Evolutionary conservation across 2,329 filamentous ascomycete species (phyloP).

Genomic region (Aspergillus novoparasiticus): DNA sequence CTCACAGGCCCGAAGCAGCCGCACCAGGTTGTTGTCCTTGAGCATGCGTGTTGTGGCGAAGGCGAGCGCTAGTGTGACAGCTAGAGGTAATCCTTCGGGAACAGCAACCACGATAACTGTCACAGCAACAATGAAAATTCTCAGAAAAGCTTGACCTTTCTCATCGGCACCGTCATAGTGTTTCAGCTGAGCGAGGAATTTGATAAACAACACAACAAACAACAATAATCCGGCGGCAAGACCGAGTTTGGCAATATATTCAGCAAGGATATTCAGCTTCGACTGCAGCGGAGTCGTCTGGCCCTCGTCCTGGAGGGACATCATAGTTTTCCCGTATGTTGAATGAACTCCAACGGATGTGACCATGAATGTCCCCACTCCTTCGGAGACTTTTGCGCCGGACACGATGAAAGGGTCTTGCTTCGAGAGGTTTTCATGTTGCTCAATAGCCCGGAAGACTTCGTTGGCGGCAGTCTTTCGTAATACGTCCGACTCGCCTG

Average conservation of each 20-base stretch:
- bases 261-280: conserved; percentile 75
- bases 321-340: conserved; percentile 74
- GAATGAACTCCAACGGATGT: conserved; percentile 74
- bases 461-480: conserved; percentile 68
- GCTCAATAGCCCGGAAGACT: conserved; percentile 64
- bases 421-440: conserved; percentile 62
- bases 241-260: conserved; percentile 77
- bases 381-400: conserved; percentile 75
- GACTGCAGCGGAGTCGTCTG: conserved; percentile 78
- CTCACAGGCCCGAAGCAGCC: conserved; percentile 61
- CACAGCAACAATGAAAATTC: conserved; percentile 61
- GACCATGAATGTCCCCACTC: conserved; percentile 74
- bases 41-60: conserved; percentile 67
- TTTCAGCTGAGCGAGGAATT: conserved; percentile 68
- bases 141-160: conserved; percentile 61
- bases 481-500: conserved; percentile 73
- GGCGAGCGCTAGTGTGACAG: conserved; percentile 63
- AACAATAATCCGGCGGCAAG: conserved; percentile 71
- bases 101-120: conserved; percentile 64
- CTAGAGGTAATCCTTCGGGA: conserved; percentile 62
- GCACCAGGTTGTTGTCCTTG: conserved; percentile 64
- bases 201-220: conserved; percentile 79
- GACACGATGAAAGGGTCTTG: conserved; percentile 81
- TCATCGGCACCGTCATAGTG: conserved; percentile 50
- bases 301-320: conserved; percentile 74